These are phyloP conservation scores for Clarireedia hainanense DNA, from an alignment of 2,329 filamentous ascomycete species.

Conservation along the genomic window DNA sequence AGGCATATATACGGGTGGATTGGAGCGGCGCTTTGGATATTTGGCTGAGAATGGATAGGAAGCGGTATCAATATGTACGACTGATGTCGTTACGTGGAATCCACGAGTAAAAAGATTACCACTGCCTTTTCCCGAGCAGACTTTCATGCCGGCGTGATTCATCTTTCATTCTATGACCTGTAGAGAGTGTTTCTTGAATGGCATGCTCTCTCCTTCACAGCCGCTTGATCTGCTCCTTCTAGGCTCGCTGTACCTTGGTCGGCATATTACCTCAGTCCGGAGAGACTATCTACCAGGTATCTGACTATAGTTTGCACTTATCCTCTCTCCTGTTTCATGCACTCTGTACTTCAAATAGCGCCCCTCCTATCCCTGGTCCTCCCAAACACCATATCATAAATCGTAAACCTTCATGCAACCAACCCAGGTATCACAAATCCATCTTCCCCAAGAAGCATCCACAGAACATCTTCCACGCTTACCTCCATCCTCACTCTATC, in stretches of 20 bases:
- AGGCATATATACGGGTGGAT: neutral
- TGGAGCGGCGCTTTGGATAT: slow-evolving; percentile 4
- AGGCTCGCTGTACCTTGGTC: too few relatives aligned
- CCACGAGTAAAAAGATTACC: neutral
- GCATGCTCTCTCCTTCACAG: too few relatives aligned
- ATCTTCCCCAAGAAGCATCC: neutral
- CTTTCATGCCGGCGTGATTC: neutral
- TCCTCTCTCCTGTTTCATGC: too few relatives aligned
- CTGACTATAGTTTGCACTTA: too few relatives aligned
- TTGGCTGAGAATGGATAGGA: neutral
- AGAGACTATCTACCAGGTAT: too few relatives aligned
- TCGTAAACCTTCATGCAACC: neutral
- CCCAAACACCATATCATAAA: too few relatives aligned
- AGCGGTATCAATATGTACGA: slow-evolving; percentile 1
- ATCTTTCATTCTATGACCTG: too few relatives aligned
- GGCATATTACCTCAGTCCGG: too few relatives aligned
- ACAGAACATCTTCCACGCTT: neutral
- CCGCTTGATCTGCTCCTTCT: too few relatives aligned
- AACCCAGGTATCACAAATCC: neutral
- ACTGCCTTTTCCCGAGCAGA: slow-evolving; percentile 1
- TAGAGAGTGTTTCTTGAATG: too few relatives aligned
- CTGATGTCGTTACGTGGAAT: slow-evolving; percentile 1
- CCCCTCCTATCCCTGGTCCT: too few relatives aligned
- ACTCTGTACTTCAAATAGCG: too few relatives aligned
- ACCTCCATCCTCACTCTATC: neutral